Evolutionary conservation across 106 monocot genomes (phyloP).

Genomic region (Ottelia alismoides): DNA sequence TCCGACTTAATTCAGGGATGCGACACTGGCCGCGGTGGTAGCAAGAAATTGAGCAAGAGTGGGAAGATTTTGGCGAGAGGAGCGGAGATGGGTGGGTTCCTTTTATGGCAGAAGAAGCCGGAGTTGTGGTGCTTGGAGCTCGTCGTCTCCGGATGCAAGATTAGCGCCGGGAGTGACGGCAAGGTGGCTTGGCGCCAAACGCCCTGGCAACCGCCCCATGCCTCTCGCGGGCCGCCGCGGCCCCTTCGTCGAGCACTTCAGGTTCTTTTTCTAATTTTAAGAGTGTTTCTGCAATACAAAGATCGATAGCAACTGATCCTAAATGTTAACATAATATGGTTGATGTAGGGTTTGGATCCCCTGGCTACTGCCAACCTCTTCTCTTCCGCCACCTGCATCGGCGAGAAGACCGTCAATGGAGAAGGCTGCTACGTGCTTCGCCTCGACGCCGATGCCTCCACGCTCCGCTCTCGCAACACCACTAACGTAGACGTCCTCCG

Average conservation of each 20-base stretch:
- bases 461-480: slow-evolving; percentile 52
- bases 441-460: slow-evolving; percentile 33
- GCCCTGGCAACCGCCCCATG: slow-evolving; percentile 51
- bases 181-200: slow-evolving; percentile 68
- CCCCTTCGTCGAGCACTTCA: slow-evolving; percentile 66
- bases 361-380: slow-evolving; percentile 64
- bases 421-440: slow-evolving; percentile 68
- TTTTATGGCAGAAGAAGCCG: slow-evolving; percentile 74
- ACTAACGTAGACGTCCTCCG: slow-evolving; percentile 48
- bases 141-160: slow-evolving; percentile 50
- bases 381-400: slow-evolving; percentile 40
- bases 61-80: background rate
- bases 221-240: slow-evolving; percentile 56
- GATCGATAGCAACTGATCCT: background rate
- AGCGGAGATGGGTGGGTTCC: slow-evolving; percentile 71
- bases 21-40: background rate
- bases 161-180: slow-evolving; percentile 73
- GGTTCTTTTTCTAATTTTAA: slow-evolving; percentile 11
- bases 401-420: slow-evolving; percentile 54
- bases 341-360: slow-evolving; percentile 66
- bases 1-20: slow-evolving; percentile 9
- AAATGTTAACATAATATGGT: background rate
- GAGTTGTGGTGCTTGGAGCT: slow-evolving; percentile 71
- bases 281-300: background rate
- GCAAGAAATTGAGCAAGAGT: slow-evolving; percentile 6